A percentile compares a stretch with the other conserved stretches of the same genome.
phyloP scores from a whole-genome alignment of 139 green algal genomes.

The Chlamydomonas asymmetrica region DNA sequence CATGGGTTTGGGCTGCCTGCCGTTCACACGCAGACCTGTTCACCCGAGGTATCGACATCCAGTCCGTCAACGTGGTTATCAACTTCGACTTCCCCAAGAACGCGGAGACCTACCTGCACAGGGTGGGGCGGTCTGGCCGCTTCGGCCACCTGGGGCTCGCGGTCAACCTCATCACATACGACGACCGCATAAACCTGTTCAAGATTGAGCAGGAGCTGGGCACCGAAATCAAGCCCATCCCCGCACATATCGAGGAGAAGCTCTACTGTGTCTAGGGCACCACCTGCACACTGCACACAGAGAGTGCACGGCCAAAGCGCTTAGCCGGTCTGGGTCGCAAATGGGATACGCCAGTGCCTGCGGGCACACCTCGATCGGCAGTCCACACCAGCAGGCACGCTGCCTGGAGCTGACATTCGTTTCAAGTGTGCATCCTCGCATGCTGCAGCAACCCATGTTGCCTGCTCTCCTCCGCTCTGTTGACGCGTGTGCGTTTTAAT shows the following conservation, averaged over 20 bases:
- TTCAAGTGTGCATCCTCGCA: too few relatives aligned
- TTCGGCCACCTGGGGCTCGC: slow-evolving; percentile 99
- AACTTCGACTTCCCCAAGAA: slow-evolving; percentile 99
- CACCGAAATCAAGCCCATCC: slow-evolving; percentile 99
- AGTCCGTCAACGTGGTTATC: slow-evolving; percentile 99
- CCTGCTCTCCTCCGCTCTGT: too few relatives aligned
- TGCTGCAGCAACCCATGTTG: too few relatives aligned
- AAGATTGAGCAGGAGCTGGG: slow-evolving; percentile 98
- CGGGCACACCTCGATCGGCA: too few relatives aligned
- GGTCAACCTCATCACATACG: slow-evolving; percentile 98
- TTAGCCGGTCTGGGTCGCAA: too few relatives aligned
- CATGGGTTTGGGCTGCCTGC: too few relatives aligned
- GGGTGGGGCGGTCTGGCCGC: slow-evolving; percentile 92
- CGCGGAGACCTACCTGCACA: slow-evolving; percentile 98
- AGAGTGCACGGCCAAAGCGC: too few relatives aligned
- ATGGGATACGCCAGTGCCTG: too few relatives aligned
- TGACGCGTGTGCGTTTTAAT: too few relatives aligned
- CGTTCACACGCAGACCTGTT: slow-evolving; percentile 79
- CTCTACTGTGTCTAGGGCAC: slow-evolving; percentile 85
- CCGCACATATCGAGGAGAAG: slow-evolving; percentile 91
- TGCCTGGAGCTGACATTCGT: too few relatives aligned
- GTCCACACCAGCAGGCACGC: too few relatives aligned
- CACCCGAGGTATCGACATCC: slow-evolving; percentile 98
- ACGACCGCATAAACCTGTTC: slow-evolving; percentile 98
- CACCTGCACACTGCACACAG: too few relatives aligned